A percentile compares a stretch with the other conserved stretches of the same genome.
Conservation (phyloP, 768 basidiomycete genomes). For the Suillus tomentosus region DNA sequence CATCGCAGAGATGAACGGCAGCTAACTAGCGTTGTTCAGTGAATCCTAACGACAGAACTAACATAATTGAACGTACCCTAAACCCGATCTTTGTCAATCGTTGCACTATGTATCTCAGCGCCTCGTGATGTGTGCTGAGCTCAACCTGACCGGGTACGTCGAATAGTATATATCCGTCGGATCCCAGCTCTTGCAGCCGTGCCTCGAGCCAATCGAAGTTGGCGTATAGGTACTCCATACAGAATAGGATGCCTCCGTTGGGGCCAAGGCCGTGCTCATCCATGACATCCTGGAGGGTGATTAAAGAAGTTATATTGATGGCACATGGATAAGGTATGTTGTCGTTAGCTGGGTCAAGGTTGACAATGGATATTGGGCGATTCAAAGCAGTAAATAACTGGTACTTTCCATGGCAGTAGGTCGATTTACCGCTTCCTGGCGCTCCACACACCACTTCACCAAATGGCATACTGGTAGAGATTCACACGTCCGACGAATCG, state of each 20-base stretch:
- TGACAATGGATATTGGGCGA: slow-evolving; percentile 87
- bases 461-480: slow-evolving; percentile 63
- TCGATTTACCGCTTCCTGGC: slow-evolving; percentile 86
- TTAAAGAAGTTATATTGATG: slow-evolving; percentile 80
- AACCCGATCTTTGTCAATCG: slow-evolving; percentile 74
- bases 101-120: slow-evolving; percentile 76
- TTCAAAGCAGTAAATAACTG: slow-evolving; percentile 86
- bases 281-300: slow-evolving; percentile 90
- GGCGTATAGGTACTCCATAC: slow-evolving; percentile 95
- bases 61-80: slow-evolving; percentile 61
- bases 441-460: slow-evolving; percentile 87
- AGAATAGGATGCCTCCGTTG: slow-evolving; percentile 95
- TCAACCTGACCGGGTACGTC: slow-evolving; percentile 98
- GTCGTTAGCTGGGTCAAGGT: slow-evolving; percentile 95
- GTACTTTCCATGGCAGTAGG: slow-evolving; percentile 85
- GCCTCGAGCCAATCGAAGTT: slow-evolving; percentile 90
- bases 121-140: slow-evolving; percentile 93
- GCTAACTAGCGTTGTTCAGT: slow-evolving; percentile 61
- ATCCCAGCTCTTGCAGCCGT: slow-evolving; percentile 60
- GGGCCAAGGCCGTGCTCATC: slow-evolving; percentile 82
- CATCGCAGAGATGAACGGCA: slow-evolving; percentile 93
- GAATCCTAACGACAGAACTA: slow-evolving; percentile 7
- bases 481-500: too few relatives aligned
- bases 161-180: slow-evolving; percentile 86
- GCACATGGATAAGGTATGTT: slow-evolving; percentile 89